Percentiles rank a stretch among this genome's conserved stretches.
Conservation (phyloP, 768 basidiomycete species). For the Podaxis sp. region DNA sequence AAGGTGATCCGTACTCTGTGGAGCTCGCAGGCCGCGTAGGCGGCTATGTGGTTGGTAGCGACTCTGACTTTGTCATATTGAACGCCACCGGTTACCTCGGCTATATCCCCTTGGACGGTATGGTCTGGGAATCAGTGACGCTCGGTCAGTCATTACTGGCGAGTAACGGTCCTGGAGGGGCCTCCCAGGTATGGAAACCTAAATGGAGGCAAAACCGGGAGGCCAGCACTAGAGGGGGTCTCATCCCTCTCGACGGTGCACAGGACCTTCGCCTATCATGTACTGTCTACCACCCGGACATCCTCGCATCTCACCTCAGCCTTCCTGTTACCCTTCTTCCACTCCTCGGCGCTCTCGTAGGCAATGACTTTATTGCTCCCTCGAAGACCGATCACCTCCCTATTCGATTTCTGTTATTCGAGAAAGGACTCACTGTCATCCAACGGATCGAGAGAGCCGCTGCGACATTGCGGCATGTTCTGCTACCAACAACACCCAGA, state of each 20-base stretch:
- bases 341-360: constrained; percentile 73
- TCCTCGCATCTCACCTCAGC: constrained; percentile 63
- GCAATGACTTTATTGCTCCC: constrained; percentile 74
- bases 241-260: constrained; percentile 53
- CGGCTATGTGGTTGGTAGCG: constrained; percentile 75
- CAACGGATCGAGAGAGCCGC: constrained; percentile 73
- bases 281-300: constrained; percentile 58
- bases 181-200: constrained; percentile 58
- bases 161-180: constrained; percentile 35
- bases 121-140: constrained; percentile 58
- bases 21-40: constrained; percentile 73
- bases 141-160: constrained; percentile 26
- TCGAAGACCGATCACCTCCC: constrained; percentile 46
- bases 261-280: constrained; percentile 51
- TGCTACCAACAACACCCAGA: constrained; percentile 48
- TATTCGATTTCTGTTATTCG: constrained; percentile 68
- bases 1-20: constrained; percentile 83
- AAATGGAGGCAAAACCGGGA: constrained; percentile 49
- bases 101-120: constrained; percentile 74
- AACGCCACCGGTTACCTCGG: constrained; percentile 76
- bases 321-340: constrained; percentile 74
- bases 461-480: constrained; percentile 50
- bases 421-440: constrained; percentile 49
- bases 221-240: constrained; percentile 31
- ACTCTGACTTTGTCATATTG: constrained; percentile 82